Evolutionary conservation across 1,284 basidiomycete genomes (phyloP).

Genomic region (Fomitopsis schrenkii): DNA sequence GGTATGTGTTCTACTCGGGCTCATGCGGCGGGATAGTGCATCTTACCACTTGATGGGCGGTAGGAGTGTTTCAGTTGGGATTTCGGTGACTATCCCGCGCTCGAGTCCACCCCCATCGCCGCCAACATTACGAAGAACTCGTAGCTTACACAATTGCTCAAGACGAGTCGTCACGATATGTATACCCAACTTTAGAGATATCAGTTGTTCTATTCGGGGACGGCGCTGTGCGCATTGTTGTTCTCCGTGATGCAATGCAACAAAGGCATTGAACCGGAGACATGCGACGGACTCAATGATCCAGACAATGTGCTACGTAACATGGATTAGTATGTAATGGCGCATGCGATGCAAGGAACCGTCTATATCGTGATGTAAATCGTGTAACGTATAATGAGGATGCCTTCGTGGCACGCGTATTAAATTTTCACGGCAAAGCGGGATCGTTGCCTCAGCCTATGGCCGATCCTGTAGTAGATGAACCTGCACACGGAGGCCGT

Average conservation of each 20-base stretch:
- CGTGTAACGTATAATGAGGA: not conserved
- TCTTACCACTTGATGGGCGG: not conserved
- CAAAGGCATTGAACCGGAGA: no score
- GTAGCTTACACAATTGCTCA: no score
- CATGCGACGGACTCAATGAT: not conserved
- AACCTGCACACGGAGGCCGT: conserved; percentile 24
- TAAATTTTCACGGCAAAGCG: conserved; percentile 25
- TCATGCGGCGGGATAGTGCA: no score
- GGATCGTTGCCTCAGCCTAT: conserved; percentile 33
- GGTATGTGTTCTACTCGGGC: conserved; percentile 34
- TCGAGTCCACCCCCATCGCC: not conserved
- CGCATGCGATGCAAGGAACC: not conserved
- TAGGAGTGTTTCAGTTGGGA: conserved; percentile 77
- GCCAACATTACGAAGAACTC: no score
- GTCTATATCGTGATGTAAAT: not conserved
- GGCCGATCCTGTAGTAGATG: conserved; percentile 37
- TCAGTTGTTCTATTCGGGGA: no score
- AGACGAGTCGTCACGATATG: no score
- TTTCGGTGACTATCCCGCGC: conserved; percentile 45
- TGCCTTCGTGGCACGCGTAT: not conserved
- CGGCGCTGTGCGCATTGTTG: no score
- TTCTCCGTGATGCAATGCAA: no score
- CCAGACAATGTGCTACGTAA: not conserved
- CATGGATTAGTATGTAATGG: not conserved
- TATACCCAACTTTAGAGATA: no score